Evolutionary conservation across 306 rosid genomes (phyloP), one percentile per base, ranked within the genome.

Genomic region (Prinsepia uniflora): DNA sequence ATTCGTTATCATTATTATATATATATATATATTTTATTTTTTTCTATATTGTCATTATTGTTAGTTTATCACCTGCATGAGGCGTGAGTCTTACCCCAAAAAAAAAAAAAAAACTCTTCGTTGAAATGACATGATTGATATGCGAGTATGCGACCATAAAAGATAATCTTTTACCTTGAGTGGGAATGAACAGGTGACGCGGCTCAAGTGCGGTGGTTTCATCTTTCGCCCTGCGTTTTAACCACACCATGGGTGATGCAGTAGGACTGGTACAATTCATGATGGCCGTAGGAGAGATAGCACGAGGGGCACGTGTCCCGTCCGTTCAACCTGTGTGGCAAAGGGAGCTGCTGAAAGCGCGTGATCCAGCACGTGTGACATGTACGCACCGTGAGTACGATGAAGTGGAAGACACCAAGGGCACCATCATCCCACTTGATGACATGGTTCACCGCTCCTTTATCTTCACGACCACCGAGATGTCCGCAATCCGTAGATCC

Each of bases 181-280:
- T 53, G 24, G 30, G 55, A 49, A 49, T 15, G 10, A 41, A 41
- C 54, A 79, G 80, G 80, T 80, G 55, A 80, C 83, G 3, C 83
- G 83, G 4, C 80, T 80, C 22, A 53, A 44, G 65, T 87, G 92
- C 8, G 92, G 87, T 0, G 84, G 89, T 9, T 87, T 87, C 80
- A 84, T 87, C 13, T 71, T 71, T 82, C 0, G 77, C 84, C 0
- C 56, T 84, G 6, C 82, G 92, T 3, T 59, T 82, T 15, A 87
- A 87, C 76, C 89, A 84, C 75, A 76, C 92, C 0, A 84, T 87
- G 83, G 15, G 79, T 7, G 92, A 84, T 3, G 92, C 83, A 3
- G 41, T 65, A 0, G 86, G 92, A 2, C 6, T 84, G 3, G 86
- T 76, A n/a, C 86, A 87, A 19, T 87, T 87, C 80, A 62, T 84